Base-by-base conservation (phyloP, 257 asterid species). In the Parsonsia alboflavescens region DNA sequence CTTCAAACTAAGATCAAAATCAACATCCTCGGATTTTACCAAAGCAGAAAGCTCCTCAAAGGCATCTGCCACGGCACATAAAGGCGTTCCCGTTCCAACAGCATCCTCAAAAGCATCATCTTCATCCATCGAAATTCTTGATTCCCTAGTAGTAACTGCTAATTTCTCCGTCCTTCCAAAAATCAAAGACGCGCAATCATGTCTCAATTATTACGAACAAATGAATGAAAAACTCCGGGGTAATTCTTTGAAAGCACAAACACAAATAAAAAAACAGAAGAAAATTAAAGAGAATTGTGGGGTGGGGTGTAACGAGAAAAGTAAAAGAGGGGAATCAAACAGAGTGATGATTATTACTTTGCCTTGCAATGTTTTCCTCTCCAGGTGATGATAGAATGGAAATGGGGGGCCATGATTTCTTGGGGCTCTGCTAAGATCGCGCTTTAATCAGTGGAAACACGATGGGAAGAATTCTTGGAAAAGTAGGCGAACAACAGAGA, bases 1-100 rank as follows among this genome's bases (percentile, higher is more conserved):
- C 82, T 89, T 89, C 93, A 92, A 82, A 84, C 82, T 84, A 36
- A 95, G 89, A 84, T 88, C 89, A 70, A 73, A 73, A 82, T 83
- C 68, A 30, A 57, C 79, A 21, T 88, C 90, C 56, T 80, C 78
- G 0, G 89, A 74, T 70, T 85, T 85, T 76, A 90, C 70, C 71
- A 86, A 45, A 48, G 80, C 84, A 22, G 93, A 87, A 4, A 95
- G 90, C n/a, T 85, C 85, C 84, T 95, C 99, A 74, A 95, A 92
- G 9, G 99, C 97, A 22, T 90, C 97, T 54, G 96, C 96, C 70
- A 92, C 78, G 49, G 93, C 88, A n/a, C 89, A 84, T 49, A 95
- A 81, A 66, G 97, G 97, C 81, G 90, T 88, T 68, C 76, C 63
- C 36, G 52, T 80, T 22, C 73, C 54, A n/a, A 42, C 78, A 10